These are phyloP conservation scores for Kentomonas sorsogonicus DNA, from an alignment of 208 protist species.

Conservation along the genomic window DNA sequence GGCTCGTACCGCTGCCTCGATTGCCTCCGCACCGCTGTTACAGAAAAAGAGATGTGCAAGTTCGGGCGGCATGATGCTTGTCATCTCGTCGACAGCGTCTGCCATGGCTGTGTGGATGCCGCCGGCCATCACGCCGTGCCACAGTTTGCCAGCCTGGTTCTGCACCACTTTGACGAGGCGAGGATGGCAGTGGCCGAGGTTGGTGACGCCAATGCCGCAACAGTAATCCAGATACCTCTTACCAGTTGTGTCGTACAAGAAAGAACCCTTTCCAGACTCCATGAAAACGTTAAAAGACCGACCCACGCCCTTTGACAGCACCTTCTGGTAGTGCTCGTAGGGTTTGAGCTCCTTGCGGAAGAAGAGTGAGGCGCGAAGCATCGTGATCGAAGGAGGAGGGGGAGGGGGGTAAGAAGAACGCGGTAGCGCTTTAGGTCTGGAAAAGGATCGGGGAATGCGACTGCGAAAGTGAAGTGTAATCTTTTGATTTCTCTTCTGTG, in stretches of 20 bases:
- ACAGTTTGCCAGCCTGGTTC: neutral
- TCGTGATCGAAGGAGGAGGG: neutral
- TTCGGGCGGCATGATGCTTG: neutral
- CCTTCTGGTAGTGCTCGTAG: neutral
- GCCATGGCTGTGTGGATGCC: neutral
- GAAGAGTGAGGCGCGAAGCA: too few species aligned
- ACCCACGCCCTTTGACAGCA: neutral
- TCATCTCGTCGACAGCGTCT: neutral
- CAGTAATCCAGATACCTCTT: constrained; percentile 1
- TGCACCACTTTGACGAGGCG: neutral
- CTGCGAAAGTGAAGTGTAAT: too few species aligned
- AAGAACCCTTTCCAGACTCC: neutral
- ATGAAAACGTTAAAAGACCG: constrained; percentile 3
- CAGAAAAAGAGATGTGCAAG: neutral
- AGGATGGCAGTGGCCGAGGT: constrained; percentile 4
- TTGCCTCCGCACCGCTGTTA: neutral
- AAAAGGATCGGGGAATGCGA: too few species aligned
- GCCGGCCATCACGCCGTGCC: neutral
- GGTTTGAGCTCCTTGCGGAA: neutral
- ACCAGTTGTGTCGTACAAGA: neutral
- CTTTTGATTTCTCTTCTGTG: too few species aligned
- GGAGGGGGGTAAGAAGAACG: neutral
- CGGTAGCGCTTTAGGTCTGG: neutral
- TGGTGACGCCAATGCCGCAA: constrained; percentile 4
- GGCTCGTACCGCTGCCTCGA: neutral